These are phyloP conservation scores for Suillus bovinus DNA, from an alignment of 768 basidiomycete genomes.

Conservation along the genomic window DNA sequence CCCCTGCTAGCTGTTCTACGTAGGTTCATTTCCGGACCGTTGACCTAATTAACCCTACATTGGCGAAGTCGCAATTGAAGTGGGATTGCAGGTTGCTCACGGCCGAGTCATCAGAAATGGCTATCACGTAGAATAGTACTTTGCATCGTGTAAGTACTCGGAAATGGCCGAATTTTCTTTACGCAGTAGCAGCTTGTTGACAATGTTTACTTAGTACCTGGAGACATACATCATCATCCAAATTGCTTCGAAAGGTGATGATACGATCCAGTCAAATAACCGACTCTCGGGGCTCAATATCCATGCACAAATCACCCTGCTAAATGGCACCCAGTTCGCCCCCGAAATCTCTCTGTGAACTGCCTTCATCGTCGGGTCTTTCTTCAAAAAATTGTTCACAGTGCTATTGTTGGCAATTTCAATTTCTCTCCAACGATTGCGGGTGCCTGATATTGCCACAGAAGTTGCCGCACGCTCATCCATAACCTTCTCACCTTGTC, in stretches of 20 bases:
- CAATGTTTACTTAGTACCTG: neutral
- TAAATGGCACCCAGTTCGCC: neutral
- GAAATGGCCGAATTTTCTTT: neutral
- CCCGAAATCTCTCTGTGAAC: neutral
- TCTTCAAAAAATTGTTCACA: neutral
- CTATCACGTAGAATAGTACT: neutral
- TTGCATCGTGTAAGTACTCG: neutral
- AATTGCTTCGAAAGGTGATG: neutral
- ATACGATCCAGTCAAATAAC: neutral
- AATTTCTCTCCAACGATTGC: neutral
- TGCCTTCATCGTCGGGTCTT: neutral
- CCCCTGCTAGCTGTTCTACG: constrained; percentile 68
- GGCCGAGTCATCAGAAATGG: neutral
- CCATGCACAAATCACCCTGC: neutral
- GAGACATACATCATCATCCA: neutral
- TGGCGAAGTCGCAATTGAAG: neutral
- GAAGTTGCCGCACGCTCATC: neutral
- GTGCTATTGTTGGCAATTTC: neutral
- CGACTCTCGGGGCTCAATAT: neutral
- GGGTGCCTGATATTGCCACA: neutral
- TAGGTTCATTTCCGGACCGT: constrained; percentile 61
- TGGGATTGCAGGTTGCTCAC: neutral
- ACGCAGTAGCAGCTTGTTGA: neutral
- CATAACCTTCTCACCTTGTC: neutral
- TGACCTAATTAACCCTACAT: constrained; percentile 31